Evolutionary conservation across 73 alveolate genomes (phyloP).

Genomic region (Breviolum minutum): DNA sequence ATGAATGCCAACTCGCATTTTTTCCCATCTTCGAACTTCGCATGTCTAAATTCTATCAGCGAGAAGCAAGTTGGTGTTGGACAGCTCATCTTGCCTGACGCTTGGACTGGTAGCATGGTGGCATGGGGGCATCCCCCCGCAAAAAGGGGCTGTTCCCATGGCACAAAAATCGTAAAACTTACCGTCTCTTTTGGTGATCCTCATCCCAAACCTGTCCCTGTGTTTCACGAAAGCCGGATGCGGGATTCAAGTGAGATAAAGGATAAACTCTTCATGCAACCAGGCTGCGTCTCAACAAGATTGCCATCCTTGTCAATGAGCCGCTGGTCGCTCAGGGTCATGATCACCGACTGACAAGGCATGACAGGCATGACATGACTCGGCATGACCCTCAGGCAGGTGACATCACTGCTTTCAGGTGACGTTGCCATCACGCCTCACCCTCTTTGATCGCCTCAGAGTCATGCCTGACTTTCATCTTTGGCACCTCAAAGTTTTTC

Average conservation of each 20-base stretch:
- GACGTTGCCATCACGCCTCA: constrained; percentile 5
- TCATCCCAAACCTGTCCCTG: too few relatives aligned
- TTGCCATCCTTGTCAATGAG: constrained; percentile 94
- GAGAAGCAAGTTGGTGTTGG: constrained; percentile 61
- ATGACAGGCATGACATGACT: neutral
- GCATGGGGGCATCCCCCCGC: too few relatives aligned
- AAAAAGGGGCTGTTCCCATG: too few relatives aligned
- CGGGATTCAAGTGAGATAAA: too few relatives aligned
- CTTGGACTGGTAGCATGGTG: neutral
- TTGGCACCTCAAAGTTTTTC: constrained; percentile 33
- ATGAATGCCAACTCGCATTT: neutral
- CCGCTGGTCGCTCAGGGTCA: constrained; percentile 95
- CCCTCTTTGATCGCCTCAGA: constrained; percentile 76
- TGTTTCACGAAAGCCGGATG: too few relatives aligned
- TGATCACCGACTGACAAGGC: constrained; percentile 39
- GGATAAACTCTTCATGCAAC: neutral
- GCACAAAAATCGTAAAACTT: too few relatives aligned
- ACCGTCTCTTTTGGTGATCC: too few relatives aligned
- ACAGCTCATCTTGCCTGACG: constrained; percentile 78
- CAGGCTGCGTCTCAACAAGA: constrained; percentile 51
- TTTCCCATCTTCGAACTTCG: neutral
- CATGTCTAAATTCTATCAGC: neutral
- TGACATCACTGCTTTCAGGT: neutral
- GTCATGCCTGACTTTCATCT: constrained; percentile 91
- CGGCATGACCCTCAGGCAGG: neutral